Evolutionary conservation across 768 basidiomycete genomes (phyloP).

Genomic region (Trametes sanguinea): DNA sequence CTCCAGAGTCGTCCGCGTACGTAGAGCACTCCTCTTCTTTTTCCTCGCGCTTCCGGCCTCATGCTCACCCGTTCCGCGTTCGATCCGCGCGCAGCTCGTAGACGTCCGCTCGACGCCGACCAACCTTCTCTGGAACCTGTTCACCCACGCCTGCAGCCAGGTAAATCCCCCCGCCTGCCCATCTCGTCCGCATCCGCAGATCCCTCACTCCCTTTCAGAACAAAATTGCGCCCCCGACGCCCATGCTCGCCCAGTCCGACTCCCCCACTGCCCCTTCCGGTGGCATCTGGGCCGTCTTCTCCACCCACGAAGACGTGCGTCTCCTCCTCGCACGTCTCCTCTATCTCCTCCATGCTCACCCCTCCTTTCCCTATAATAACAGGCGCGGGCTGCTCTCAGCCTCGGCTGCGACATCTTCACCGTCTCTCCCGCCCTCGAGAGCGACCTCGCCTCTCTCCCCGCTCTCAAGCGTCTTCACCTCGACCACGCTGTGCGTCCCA

Average conservation of each 20-base stretch:
- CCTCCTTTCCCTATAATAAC: neutral
- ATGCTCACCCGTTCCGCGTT: neutral
- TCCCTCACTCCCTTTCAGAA: conserved; percentile 7
- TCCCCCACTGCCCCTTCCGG: neutral
- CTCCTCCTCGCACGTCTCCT: neutral
- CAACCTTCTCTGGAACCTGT: conserved; percentile 21
- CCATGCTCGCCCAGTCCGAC: conserved; percentile 6
- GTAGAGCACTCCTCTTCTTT: neutral
- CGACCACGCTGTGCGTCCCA: conserved; percentile 6
- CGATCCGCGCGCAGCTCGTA: conserved; percentile 5
- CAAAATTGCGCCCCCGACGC: conserved; percentile 6
- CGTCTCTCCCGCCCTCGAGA: conserved; percentile 30
- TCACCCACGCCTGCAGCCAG: conserved; percentile 18
- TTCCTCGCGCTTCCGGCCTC: neutral
- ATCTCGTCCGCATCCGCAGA: neutral
- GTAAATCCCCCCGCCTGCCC: neutral
- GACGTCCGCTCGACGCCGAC: conserved; percentile 18
- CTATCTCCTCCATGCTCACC: neutral
- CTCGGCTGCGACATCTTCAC: conserved; percentile 23
- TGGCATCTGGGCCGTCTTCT: conserved; percentile 15
- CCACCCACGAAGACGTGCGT: conserved; percentile 17
- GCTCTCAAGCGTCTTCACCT: conserved; percentile 20
- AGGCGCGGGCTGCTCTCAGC: conserved; percentile 29
- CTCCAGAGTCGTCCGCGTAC: conserved; percentile 17
- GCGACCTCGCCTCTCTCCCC: conserved; percentile 25